These are phyloP conservation scores for Buddleja alternifolia DNA, from an alignment of 257 asterid species.

Conservation along the genomic window DNA sequence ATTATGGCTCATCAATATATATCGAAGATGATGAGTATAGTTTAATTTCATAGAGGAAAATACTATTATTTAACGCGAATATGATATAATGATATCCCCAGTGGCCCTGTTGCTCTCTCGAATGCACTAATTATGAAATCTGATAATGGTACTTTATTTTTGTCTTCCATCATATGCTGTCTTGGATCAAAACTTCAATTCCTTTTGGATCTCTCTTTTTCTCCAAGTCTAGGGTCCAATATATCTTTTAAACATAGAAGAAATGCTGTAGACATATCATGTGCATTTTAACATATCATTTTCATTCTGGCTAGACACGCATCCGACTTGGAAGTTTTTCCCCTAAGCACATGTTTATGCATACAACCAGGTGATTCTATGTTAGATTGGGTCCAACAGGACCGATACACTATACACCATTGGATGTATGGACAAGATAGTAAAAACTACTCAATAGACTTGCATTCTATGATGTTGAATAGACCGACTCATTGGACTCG, in stretches of 20 bases:
- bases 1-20: background rate
- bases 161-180: conserved; percentile 44
- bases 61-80: conserved; percentile 10
- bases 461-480: too few species aligned
- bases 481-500: too few species aligned
- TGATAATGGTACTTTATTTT: conserved; percentile 38
- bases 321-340: conserved; percentile 12
- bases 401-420: too few species aligned
- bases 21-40: background rate
- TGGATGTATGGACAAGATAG: too few species aligned
- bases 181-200: conserved; percentile 36
- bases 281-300: conserved; percentile 40
- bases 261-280: conserved; percentile 40
- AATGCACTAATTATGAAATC: conserved; percentile 38
- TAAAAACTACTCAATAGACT: too few species aligned
- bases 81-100: conserved; percentile 38
- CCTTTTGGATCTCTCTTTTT: conserved; percentile 22
- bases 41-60: background rate
- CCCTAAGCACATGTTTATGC: conserved; percentile 9
- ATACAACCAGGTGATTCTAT: background rate
- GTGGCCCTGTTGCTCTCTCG: conserved; percentile 37
- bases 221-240: background rate
- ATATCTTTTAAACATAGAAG: background rate
- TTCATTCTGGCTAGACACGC: conserved; percentile 33
- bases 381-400: too few species aligned